Percentiles rank a stretch among this genome's conserved stretches.
Evolutionary conservation across 768 basidiomycete species (phyloP).

Genomic region (Favolaschia claudopus): DNA sequence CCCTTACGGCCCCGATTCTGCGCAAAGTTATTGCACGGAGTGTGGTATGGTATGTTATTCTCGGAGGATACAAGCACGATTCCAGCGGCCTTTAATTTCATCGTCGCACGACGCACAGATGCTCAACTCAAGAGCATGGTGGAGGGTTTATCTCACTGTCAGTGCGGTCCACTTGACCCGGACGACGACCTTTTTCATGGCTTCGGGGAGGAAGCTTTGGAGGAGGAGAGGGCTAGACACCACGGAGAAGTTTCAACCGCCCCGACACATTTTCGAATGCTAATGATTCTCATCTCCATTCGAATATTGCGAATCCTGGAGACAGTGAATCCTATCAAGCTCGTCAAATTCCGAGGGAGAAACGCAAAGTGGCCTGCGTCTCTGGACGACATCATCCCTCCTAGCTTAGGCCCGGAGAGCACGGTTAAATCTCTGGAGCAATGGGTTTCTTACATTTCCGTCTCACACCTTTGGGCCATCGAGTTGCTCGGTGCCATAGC

Average conservation of each 20-base stretch:
- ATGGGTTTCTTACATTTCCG: not conserved
- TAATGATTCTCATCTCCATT: not conserved
- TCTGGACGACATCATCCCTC: conserved; percentile 6
- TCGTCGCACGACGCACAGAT: not conserved
- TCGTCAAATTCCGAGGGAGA: not conserved
- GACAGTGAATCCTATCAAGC: conserved; percentile 1
- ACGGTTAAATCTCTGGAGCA: conserved; percentile 8
- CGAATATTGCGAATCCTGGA: not conserved
- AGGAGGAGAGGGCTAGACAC: not conserved
- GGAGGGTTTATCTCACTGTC: not conserved
- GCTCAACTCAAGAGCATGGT: not conserved
- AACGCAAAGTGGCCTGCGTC: conserved; percentile 7
- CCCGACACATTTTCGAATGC: not conserved
- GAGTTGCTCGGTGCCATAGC: conserved; percentile 1
- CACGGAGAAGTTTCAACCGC: not conserved
- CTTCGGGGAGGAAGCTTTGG: not conserved
- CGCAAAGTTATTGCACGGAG: not conserved
- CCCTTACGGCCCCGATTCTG: not conserved
- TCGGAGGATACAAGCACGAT: not conserved
- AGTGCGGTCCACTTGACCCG: not conserved
- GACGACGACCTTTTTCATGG: not conserved
- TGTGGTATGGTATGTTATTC: not conserved
- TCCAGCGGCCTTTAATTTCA: conserved; percentile 2
- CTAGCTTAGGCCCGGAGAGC: not conserved
- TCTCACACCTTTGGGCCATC: conserved; percentile 1